phyloP scores from a whole-genome alignment of 2,329 filamentous ascomycete species.

The Colletotrichum sp. region DNA sequence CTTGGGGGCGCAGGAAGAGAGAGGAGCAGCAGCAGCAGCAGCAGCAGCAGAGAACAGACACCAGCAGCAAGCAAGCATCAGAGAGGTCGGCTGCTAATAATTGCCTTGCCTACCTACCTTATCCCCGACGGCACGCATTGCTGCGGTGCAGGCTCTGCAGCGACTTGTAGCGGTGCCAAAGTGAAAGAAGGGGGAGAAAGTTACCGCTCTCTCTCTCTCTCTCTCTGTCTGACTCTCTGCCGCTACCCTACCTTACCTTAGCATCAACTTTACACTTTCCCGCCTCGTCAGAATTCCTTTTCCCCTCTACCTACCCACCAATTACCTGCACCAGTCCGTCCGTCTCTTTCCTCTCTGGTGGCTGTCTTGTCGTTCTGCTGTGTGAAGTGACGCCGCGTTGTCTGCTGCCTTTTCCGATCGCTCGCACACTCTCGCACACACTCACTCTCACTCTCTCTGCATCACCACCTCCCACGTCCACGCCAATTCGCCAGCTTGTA shows the following conservation, averaged over 20 bases:
- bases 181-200: not conserved
- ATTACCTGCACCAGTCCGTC: not conserved
- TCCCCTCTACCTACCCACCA: not conserved
- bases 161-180: not conserved
- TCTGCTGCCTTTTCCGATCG: not conserved
- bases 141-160: not conserved
- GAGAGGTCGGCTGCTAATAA: not conserved
- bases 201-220: not conserved
- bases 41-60: not conserved
- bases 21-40: not conserved
- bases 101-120: not conserved
- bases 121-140: not conserved
- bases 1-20: not conserved
- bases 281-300: constrained; percentile 8
- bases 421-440: not conserved
- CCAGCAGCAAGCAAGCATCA: not conserved
- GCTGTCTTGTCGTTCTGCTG: not conserved
- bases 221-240: not conserved
- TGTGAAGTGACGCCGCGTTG: not conserved
- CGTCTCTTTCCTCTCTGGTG: not conserved
- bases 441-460: not conserved
- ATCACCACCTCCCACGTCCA: not conserved
- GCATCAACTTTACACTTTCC: constrained; percentile 18
- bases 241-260: not conserved
- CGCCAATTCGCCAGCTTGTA: not conserved